phyloP scores from a whole-genome alignment of 2,329 filamentous ascomycete species.

The Plectosphaerella sp. region DNA sequence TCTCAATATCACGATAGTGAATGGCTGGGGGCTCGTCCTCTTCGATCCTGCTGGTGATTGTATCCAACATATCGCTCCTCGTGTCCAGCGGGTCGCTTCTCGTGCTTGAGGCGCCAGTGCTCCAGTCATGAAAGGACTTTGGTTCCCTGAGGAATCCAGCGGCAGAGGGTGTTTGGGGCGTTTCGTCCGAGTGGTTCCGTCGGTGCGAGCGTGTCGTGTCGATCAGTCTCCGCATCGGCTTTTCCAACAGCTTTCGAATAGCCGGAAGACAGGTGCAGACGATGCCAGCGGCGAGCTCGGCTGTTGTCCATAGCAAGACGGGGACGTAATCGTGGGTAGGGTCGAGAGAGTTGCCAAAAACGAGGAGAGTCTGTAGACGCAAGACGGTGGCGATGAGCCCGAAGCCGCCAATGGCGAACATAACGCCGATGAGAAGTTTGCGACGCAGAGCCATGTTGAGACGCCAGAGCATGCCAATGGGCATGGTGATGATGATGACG shows the following conservation, averaged over 20 bases:
- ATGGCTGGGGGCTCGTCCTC: no score
- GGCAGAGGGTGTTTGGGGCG: neutral
- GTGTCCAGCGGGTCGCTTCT: no score
- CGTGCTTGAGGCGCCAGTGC: neutral
- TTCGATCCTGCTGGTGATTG: no score
- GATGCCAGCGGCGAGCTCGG: slow-evolving; percentile 16
- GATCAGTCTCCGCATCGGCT: neutral
- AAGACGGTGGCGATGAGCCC: slow-evolving; percentile 13
- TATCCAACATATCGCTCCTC: no score
- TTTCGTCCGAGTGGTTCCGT: neutral
- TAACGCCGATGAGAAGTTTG: slow-evolving; percentile 27
- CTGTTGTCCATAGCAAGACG: slow-evolving; percentile 18
- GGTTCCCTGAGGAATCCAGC: neutral
- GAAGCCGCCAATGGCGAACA: slow-evolving; percentile 13
- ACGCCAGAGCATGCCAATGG: slow-evolving; percentile 49
- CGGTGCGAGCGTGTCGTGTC: neutral
- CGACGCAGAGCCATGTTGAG: slow-evolving; percentile 49
- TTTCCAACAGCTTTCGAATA: slow-evolving; percentile 11
- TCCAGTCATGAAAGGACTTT: neutral
- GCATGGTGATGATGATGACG: slow-evolving; percentile 46
- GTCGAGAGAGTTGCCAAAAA: slow-evolving; percentile 11
- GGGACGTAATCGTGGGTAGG: slow-evolving; percentile 12
- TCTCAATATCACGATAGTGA: no score
- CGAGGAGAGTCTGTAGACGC: slow-evolving; percentile 10
- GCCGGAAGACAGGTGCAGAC: slow-evolving; percentile 19